Evolutionary conservation across 495 filamentous ascomycete genomes (phyloP).

Genomic region (Neurospora sp.): DNA sequence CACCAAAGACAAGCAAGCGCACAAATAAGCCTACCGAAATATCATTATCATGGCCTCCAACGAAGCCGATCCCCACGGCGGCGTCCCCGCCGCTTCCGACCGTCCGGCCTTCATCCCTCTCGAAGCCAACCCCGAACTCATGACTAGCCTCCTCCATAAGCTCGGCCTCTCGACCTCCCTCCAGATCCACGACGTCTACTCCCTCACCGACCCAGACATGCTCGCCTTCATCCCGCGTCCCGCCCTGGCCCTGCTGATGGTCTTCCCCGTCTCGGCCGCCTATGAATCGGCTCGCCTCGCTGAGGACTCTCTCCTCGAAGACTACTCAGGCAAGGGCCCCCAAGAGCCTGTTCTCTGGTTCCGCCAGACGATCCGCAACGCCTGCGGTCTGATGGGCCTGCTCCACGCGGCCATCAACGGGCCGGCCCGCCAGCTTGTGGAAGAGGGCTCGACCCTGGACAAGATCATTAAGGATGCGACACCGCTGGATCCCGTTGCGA

Average conservation of each 20-base stretch:
- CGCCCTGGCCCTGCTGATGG: slow-evolving; percentile 70
- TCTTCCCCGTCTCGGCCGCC: slow-evolving; percentile 65
- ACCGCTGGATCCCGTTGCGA: slow-evolving; percentile 42
- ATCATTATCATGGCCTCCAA: slow-evolving; percentile 20
- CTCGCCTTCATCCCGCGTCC: slow-evolving; percentile 77
- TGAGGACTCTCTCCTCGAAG: slow-evolving; percentile 49
- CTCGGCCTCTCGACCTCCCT: slow-evolving; percentile 61
- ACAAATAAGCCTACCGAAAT: neutral
- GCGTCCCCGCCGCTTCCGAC: slow-evolving; percentile 10
- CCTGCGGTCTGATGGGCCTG: slow-evolving; percentile 71
- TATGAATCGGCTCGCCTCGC: slow-evolving; percentile 56
- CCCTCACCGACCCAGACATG: slow-evolving; percentile 67
- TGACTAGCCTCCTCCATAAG: slow-evolving; percentile 63
- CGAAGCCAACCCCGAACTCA: slow-evolving; percentile 66
- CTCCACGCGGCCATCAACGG: slow-evolving; percentile 64
- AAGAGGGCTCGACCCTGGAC: slow-evolving; percentile 27
- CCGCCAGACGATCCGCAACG: slow-evolving; percentile 74
- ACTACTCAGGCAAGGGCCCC: slow-evolving; percentile 33
- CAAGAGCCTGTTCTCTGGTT: slow-evolving; percentile 66
- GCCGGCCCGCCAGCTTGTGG: slow-evolving; percentile 33
- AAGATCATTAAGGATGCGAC: slow-evolving; percentile 34
- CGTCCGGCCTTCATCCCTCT: slow-evolving; percentile 39
- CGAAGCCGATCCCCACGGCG: slow-evolving; percentile 1
- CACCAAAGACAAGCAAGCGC: neutral
- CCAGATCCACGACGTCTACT: slow-evolving; percentile 74